Evolutionary conservation across 1,284 basidiomycete genomes (phyloP).

Genomic region (Takashimella tepidaria): DNA sequence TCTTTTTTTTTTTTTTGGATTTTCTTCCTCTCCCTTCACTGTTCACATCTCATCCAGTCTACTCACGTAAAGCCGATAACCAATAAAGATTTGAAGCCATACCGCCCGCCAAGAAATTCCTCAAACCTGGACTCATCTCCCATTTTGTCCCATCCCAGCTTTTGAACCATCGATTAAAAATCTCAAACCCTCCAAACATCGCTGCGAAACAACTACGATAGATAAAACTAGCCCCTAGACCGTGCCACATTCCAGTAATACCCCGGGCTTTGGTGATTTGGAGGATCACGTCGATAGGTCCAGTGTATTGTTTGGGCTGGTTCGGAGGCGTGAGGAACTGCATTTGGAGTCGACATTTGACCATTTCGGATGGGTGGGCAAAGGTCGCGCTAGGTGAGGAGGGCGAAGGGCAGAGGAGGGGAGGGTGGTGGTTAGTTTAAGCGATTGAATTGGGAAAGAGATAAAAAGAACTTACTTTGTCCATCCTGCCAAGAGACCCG

Average conservation of each 20-base stretch:
- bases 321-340: constrained; percentile 37
- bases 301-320: constrained; percentile 31
- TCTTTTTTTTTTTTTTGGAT: neutral
- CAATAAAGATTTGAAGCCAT: constrained; percentile 47
- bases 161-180: constrained; percentile 45
- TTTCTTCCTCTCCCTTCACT: neutral
- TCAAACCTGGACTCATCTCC: constrained; percentile 36
- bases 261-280: constrained; percentile 42
- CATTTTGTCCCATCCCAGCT: constrained; percentile 43
- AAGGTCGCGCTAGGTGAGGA: constrained; percentile 27
- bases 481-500: constrained; percentile 46
- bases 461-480: constrained; percentile 36
- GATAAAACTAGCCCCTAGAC: constrained; percentile 43
- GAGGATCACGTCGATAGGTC: constrained; percentile 43
- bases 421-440: neutral
- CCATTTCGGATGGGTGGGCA: constrained; percentile 48
- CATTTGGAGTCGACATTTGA: constrained; percentile 48
- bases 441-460: neutral
- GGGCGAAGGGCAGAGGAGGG: neutral
- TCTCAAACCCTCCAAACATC: constrained; percentile 48
- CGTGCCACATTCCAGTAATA: constrained; percentile 44
- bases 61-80: constrained; percentile 42
- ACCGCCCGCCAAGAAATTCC: constrained; percentile 47
- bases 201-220: constrained; percentile 45
- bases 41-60: neutral